A percentile compares a stretch with the other conserved stretches of the same genome.
Evolutionary conservation across 345 rosid species (phyloP).

Genomic region (Arabidopsis thaliana): TAIR10.1 NC_003074.8:1142001-1142500

Average conservation of each 20-base stretch:
- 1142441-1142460: conserved; percentile 23
- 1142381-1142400: conserved; percentile 39
- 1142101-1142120: conserved; percentile 4
- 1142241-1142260: conserved; percentile 53
- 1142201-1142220: background rate
- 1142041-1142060: conserved; percentile 72
- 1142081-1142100: conserved; percentile 67
- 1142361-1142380: conserved; percentile 41
- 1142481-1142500: conserved; percentile 5
- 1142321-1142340: conserved; percentile 47
- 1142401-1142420: conserved; percentile 41
- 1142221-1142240: conserved; percentile 58
- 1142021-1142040: conserved; percentile 73
- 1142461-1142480: conserved; percentile 5
- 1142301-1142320: conserved; percentile 58
- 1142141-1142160: background rate
- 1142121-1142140: background rate
- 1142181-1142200: background rate
- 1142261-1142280: conserved; percentile 47
- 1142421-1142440: conserved; percentile 30
- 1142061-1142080: conserved; percentile 86
- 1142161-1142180: conserved; percentile 8
- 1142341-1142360: conserved; percentile 40
- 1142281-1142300: conserved; percentile 44
- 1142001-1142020: conserved; percentile 92